Evolutionary conservation across 2,329 filamentous ascomycete species (phyloP), one percentile per base, ranked within the genome.

Genomic region (Aureobasidium sp.): DNA sequence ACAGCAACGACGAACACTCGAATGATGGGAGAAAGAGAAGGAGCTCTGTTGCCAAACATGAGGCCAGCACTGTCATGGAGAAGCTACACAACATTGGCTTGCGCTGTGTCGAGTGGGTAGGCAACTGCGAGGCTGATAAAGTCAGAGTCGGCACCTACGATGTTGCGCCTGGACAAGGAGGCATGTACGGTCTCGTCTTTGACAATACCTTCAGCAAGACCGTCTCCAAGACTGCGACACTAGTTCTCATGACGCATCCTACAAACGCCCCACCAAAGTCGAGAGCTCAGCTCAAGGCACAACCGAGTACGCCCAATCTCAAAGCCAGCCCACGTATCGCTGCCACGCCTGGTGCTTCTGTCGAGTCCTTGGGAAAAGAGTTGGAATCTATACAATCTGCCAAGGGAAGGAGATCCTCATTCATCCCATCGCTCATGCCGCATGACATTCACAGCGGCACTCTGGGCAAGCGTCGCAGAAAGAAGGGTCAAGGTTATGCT

Each of bases 161-260:
- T 75, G 93, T 98, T 29, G 83, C 84, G 0, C 74, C 83, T 10
- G 90, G 89, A 40, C 90, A 96, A 69, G 93, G 91, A 29, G 96
- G 96, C 75, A 98, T 97, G 89, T 99, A 97, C 77, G 96, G 95
- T 65, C 84, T 99, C 68, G 94, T 98, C 38, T 97, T 99, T 75
- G 96, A 99, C 87, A 99, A 99, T 76, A 99, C 96, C 33, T 99
- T 99, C 77, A 97, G 95, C 67, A 98, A 98, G 81, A 93, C 91
- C 78, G 91, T 93, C 48, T 96, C 95, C 63, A 99, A 99, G 82
- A 97, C 92, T 36, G 94, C 94, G 25, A 98, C 95, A 10, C 93
- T 99, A 74, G 95, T 98, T 42, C 88, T 99, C 61, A 87, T 98
- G 77, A 98, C 94, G 45, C 98, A 98, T 74, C 95, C 95, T 13